Percentiles rank a stretch among this genome's conserved stretches.
Evolutionary conservation across 768 basidiomycete genomes (phyloP).

Genomic region (Lactarius tabidus): DNA sequence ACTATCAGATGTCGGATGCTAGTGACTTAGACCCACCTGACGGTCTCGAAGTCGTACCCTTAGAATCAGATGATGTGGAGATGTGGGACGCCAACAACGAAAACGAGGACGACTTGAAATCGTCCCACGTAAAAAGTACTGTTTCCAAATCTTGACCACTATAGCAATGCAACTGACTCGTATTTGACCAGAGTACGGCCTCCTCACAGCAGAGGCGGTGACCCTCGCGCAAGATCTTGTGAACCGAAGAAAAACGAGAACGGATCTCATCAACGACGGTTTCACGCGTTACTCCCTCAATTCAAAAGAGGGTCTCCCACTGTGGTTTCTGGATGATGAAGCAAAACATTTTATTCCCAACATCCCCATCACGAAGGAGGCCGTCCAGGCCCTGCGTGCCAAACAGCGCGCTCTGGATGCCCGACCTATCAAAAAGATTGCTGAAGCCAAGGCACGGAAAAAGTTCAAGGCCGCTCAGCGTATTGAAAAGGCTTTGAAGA

Average conservation of each 20-base stretch:
- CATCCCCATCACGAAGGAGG: conserved; percentile 96
- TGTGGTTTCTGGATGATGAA: conserved; percentile 98
- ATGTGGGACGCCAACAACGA: conserved; percentile 83
- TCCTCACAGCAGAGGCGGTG: conserved; percentile 85
- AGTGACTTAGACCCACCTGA: conserved; percentile 41
- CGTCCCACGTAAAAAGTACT: conserved; percentile 64
- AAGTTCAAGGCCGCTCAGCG: conserved; percentile 83
- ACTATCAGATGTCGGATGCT: conserved; percentile 6
- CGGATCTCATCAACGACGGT: conserved; percentile 88
- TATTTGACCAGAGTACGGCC: conserved; percentile 58
- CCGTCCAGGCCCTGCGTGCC: conserved; percentile 75
- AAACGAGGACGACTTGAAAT: conserved; percentile 65
- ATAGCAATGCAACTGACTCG: not conserved
- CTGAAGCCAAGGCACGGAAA: conserved; percentile 97
- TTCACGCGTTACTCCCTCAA: conserved; percentile 93
- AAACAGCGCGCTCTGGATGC: conserved; percentile 94
- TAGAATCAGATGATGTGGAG: conserved; percentile 48
- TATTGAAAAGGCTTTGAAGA: conserved; percentile 90
- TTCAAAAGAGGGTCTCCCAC: conserved; percentile 85
- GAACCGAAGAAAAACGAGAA: conserved; percentile 85
- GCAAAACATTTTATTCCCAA: conserved; percentile 89
- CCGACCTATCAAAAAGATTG: conserved; percentile 97
- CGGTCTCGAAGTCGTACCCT: conserved; percentile 76
- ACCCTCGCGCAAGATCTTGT: conserved; percentile 88
- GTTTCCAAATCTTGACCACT: not conserved